A percentile compares a stretch with the other conserved stretches of the same genome.
Evolutionary conservation across 1,139 yeast species (phyloP).

Genomic region (Yarrowia galli): DNA sequence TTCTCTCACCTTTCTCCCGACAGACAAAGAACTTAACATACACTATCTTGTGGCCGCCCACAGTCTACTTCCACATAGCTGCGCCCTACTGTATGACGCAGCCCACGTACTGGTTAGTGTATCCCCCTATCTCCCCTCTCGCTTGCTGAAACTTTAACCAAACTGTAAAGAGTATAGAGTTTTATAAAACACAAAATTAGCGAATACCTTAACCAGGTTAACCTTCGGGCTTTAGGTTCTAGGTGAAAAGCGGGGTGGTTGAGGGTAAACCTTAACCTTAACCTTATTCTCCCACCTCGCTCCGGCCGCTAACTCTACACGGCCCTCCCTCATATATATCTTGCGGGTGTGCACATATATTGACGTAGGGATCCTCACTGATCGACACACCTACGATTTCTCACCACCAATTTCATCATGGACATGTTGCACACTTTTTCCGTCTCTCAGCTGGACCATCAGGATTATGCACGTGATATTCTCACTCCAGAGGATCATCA

Average conservation of each 20-base stretch:
- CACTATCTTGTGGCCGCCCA: too few species aligned
- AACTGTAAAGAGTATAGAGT: too few species aligned
- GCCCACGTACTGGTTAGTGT: too few species aligned
- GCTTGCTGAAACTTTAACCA: constrained; percentile 25
- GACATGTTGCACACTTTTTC: constrained; percentile 29
- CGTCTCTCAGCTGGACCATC: constrained; percentile 6
- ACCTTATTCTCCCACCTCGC: neutral
- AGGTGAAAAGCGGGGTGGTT: constrained; percentile 13
- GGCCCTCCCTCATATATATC: constrained; percentile 21
- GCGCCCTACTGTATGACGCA: too few species aligned
- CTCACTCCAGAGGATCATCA: constrained; percentile 31
- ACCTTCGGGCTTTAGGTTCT: neutral
- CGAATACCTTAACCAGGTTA: neutral
- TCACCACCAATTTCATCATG: constrained; percentile 2
- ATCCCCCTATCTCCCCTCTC: constrained; percentile 34
- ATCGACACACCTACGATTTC: constrained; percentile 7
- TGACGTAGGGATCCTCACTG: constrained; percentile 28
- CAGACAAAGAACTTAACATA: neutral
- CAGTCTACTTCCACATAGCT: too few species aligned
- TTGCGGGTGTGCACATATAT: constrained; percentile 10
- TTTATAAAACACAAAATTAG: neutral
- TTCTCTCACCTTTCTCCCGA: too few species aligned
- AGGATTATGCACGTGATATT: constrained; percentile 2
- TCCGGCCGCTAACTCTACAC: constrained; percentile 11
- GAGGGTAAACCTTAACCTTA: constrained; percentile 5